Percentiles rank a stretch among this genome's conserved stretches.
Evolutionary conservation across 2,329 filamentous ascomycete species (phyloP).

Genomic region (Fusarium sp.): DNA sequence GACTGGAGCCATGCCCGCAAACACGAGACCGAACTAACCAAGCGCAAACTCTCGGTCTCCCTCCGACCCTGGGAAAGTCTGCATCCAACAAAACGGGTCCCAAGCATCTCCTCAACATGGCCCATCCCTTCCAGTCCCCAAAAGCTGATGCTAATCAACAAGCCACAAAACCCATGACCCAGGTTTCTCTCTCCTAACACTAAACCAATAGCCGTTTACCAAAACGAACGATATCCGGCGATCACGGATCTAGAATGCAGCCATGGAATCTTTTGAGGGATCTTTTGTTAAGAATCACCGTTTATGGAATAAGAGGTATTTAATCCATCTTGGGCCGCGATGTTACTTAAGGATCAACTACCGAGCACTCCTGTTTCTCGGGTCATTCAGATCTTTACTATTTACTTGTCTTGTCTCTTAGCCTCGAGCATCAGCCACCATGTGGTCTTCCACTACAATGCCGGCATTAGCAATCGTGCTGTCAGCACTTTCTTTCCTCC

Average conservation of each 20-base stretch:
- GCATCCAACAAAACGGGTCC: neutral
- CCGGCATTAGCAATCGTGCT: neutral
- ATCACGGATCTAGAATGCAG: neutral
- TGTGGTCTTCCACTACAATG: neutral
- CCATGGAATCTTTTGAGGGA: neutral
- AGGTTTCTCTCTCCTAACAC: neutral
- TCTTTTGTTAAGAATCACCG: neutral
- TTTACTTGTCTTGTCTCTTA: rapidly evolving
- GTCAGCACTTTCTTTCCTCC: neutral
- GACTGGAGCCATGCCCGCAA: neutral
- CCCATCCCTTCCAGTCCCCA: neutral
- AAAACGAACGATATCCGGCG: neutral
- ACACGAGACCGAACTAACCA: neutral
- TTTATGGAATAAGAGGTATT: neutral
- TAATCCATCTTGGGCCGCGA: neutral
- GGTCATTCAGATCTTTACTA: rapidly evolving
- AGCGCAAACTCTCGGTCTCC: neutral
- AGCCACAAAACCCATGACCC: neutral
- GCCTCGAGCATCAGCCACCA: neutral
- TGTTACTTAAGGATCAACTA: neutral
- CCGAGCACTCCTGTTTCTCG: rapidly evolving
- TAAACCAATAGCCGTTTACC: neutral
- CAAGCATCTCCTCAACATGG: neutral
- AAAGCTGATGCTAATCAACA: neutral
- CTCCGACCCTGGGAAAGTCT: neutral